These are phyloP conservation scores for Panaeolus cyanescens DNA, from an alignment of 768 basidiomycete species.

Conservation along the genomic window DNA sequence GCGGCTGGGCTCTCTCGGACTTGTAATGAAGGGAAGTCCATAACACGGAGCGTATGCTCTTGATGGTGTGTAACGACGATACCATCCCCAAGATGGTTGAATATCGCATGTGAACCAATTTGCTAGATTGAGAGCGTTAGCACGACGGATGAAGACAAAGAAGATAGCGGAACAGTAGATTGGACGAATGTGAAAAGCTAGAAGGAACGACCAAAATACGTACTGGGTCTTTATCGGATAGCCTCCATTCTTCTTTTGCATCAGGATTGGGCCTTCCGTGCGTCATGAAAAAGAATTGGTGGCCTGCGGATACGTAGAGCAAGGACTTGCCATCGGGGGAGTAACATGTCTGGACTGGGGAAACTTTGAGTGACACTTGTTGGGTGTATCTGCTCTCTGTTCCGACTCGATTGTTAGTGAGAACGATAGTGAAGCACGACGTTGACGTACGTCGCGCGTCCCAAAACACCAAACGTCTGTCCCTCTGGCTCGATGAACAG, in stretches of 20 bases:
- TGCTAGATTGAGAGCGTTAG: conserved; percentile 25
- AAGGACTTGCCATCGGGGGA: conserved; percentile 72
- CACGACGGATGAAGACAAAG: no score
- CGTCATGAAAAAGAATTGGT: conserved; percentile 64
- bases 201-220: not conserved
- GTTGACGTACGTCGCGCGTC: conserved; percentile 71
- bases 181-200: no score
- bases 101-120: conserved; percentile 67
- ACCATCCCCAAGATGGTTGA: conserved; percentile 76
- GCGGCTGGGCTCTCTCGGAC: conserved; percentile 66
- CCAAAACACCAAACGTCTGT: conserved; percentile 79
- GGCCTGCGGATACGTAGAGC: conserved; percentile 60
- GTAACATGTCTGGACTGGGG: conserved; percentile 68
- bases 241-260: conserved; percentile 45
- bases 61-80: conserved; percentile 66
- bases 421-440: not conserved
- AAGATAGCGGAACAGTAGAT: no score
- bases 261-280: conserved; percentile 56
- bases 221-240: conserved; percentile 53
- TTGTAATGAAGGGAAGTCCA: conserved; percentile 67
- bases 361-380: conserved; percentile 56
- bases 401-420: no score
- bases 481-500: conserved; percentile 77
- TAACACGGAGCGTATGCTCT: conserved; percentile 64
- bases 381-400: conserved; percentile 74